Evolutionary conservation across 106 monocot species (phyloP).

Genomic region (Dactylorhiza incarnata): DNA sequence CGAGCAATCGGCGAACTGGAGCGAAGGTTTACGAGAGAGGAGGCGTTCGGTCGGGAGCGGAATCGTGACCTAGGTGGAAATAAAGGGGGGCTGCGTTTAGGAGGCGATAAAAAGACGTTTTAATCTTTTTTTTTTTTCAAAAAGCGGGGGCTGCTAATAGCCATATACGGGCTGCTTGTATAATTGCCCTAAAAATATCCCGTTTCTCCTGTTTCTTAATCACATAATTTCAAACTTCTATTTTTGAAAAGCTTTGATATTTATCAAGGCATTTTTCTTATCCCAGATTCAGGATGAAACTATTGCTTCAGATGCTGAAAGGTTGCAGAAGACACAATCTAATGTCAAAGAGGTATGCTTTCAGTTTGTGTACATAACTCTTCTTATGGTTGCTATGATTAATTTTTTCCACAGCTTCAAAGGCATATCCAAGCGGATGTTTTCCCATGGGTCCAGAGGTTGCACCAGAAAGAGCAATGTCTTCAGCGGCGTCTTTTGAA

Average conservation of each 20-base stretch:
- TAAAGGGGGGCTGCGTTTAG: too few species aligned
- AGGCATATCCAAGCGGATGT: constrained; percentile 83
- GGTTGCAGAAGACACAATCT: constrained; percentile 60
- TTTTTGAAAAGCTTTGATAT: background rate
- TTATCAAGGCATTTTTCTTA: background rate
- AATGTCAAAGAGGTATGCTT: constrained; percentile 80
- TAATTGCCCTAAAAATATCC: background rate
- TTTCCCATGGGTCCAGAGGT: constrained; percentile 64
- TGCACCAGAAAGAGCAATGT: constrained; percentile 75
- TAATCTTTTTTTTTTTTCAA: too few species aligned
- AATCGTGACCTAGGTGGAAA: too few species aligned
- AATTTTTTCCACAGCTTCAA: constrained; percentile 52
- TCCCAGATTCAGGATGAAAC: constrained; percentile 96
- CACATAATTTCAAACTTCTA: background rate
- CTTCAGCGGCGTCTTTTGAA: constrained; percentile 80
- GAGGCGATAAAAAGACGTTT: too few species aligned
- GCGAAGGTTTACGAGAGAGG: too few species aligned
- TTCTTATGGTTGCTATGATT: constrained; percentile 5
- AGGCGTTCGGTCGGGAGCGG: too few species aligned
- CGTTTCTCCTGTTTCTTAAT: background rate
- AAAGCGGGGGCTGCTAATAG: too few species aligned
- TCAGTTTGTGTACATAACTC: background rate
- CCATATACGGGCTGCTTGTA: too few species aligned
- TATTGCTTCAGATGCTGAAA: constrained; percentile 77
- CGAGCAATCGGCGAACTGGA: too few species aligned